Percentiles rank a stretch among this genome's conserved stretches.
These are phyloP conservation scores for Eucalyptus leucophloia DNA, from an alignment of 345 rosid genomes.

Conservation along the genomic window DNA sequence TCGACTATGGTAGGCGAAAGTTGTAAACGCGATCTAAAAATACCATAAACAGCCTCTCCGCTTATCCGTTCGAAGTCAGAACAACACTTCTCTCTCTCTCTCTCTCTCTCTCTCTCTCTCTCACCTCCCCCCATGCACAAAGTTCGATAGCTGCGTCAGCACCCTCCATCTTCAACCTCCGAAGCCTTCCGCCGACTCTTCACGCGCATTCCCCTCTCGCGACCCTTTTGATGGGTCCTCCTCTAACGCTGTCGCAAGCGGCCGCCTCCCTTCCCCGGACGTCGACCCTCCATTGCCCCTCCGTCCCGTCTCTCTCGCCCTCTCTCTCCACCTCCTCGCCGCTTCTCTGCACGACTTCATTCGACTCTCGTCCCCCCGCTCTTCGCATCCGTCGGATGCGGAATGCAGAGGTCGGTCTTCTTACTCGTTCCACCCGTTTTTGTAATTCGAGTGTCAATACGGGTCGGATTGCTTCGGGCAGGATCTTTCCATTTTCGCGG, in stretches of 20 bases:
- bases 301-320: not conserved
- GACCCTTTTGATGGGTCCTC: not conserved
- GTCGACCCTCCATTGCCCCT: not conserved
- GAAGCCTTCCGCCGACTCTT: not conserved
- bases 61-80: not conserved
- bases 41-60: not conserved
- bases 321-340: not conserved
- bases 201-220: not conserved
- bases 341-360: not conserved
- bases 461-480: not conserved
- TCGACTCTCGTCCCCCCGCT: not conserved
- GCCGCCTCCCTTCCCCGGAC: not conserved
- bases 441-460: not conserved
- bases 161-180: not conserved
- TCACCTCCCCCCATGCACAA: not conserved
- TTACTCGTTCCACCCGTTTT: not conserved
- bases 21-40: too few relatives aligned
- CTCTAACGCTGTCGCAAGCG: not conserved
- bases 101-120: not conserved
- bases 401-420: not conserved
- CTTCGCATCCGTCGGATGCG: not conserved
- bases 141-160: not conserved
- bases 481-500: not conserved
- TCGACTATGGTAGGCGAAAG: too few relatives aligned
- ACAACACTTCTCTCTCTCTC: not conserved